Evolutionary conservation across 495 filamentous ascomycete genomes (phyloP).

Genomic region (Parathielavia appendiculata): DNA sequence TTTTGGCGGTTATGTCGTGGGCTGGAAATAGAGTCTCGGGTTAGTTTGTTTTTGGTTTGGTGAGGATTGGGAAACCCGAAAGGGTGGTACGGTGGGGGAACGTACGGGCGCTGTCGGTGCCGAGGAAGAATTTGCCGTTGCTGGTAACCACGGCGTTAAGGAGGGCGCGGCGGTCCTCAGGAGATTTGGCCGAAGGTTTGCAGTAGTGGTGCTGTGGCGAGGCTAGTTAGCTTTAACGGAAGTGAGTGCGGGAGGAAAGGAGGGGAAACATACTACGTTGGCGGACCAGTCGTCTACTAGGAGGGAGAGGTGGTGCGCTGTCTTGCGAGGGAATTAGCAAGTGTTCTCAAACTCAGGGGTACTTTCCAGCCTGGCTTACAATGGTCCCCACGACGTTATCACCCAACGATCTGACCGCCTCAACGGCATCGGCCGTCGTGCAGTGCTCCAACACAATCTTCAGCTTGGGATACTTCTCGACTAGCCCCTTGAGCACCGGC

Average conservation of each 20-base stretch:
- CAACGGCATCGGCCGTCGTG: conserved; percentile 75
- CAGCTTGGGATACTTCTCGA: conserved; percentile 69
- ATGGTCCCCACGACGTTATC: conserved; percentile 69
- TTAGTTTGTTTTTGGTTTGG: conserved; percentile 46
- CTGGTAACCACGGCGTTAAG: conserved; percentile 62
- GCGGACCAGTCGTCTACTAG: conserved; percentile 70
- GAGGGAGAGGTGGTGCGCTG: conserved; percentile 74
- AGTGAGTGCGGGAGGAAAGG: neutral
- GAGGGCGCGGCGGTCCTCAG: conserved; percentile 70
- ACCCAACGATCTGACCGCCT: conserved; percentile 69
- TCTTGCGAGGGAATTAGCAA: conserved; percentile 19
- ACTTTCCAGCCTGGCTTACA: conserved; percentile 11
- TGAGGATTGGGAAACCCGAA: conserved; percentile 10
- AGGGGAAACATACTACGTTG: conserved; percentile 39
- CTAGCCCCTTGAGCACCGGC: conserved; percentile 65
- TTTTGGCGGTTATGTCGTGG: conserved; percentile 70
- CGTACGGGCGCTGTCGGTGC: conserved; percentile 28
- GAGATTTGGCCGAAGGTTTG: conserved; percentile 74
- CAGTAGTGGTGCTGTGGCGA: conserved; percentile 73
- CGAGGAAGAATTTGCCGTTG: conserved; percentile 76
- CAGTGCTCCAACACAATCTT: conserved; percentile 79
- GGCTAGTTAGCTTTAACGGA: neutral
- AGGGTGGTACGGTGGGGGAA: too few relatives aligned
- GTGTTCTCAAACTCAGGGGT: neutral
- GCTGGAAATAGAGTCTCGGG: conserved; percentile 47